Evolutionary conservation across 2,329 filamentous ascomycete species (phyloP).

Genomic region (Myrmaecium sp.): DNA sequence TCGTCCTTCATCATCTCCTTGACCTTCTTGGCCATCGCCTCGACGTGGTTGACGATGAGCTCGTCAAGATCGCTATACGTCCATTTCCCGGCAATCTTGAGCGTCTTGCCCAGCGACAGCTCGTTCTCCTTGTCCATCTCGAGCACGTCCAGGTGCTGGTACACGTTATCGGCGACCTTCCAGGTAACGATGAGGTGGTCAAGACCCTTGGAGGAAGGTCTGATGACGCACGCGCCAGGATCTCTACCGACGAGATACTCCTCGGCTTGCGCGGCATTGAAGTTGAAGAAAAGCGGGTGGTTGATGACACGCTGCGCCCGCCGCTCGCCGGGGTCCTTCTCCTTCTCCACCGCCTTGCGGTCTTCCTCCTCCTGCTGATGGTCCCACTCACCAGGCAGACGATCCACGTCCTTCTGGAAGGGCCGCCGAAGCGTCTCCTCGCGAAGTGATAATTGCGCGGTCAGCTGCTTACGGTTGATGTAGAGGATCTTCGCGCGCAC

Average conservation of each 20-base stretch:
- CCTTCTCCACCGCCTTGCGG: conserved; percentile 57
- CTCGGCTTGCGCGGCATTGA: conserved; percentile 82
- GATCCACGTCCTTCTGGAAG: conserved; percentile 51
- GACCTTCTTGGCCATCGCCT: conserved; percentile 95
- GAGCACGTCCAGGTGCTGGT: conserved; percentile 92
- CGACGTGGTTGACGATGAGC: conserved; percentile 90
- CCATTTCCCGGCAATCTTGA: conserved; percentile 76
- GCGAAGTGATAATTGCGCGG: conserved; percentile 66
- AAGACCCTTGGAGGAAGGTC: conserved; percentile 84
- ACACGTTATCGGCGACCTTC: conserved; percentile 95
- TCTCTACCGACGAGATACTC: conserved; percentile 79
- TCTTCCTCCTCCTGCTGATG: conserved; percentile 64
- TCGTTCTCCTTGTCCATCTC: conserved; percentile 96
- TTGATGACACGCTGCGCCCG: conserved; percentile 92
- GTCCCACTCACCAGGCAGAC: conserved; percentile 73
- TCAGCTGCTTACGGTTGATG: conserved; percentile 72
- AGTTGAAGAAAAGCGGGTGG: conserved; percentile 86
- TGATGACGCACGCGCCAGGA: conserved; percentile 81
- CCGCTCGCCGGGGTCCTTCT: conserved; percentile 72
- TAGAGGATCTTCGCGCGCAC: conserved; percentile 76
- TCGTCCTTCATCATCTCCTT: conserved; percentile 91
- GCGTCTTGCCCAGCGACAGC: conserved; percentile 73
- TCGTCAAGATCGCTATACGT: conserved; percentile 94
- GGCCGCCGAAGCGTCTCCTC: conserved; percentile 65
- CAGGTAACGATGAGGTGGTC: conserved; percentile 94